Evolutionary conservation across 2,329 filamentous ascomycete species (phyloP), one percentile per base, ranked within the genome.

Genomic region (Exutisphaerella laricina): DNA sequence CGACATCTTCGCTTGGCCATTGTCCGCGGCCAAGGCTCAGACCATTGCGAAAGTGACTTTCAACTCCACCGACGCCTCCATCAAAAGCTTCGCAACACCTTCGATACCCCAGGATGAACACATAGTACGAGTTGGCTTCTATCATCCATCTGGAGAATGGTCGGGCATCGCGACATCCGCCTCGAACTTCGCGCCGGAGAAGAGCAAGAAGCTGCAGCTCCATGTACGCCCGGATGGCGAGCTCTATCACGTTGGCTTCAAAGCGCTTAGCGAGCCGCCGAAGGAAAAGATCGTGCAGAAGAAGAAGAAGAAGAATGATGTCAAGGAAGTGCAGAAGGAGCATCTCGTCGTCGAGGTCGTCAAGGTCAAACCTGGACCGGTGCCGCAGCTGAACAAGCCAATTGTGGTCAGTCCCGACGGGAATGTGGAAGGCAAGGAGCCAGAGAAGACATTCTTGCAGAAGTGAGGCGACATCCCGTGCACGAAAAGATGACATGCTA

Each of bases 381-480:
- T 64, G 49, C 68, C 70, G 7, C 56, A 62, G 4, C 50, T 74
- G 56, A 73, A 78, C 46, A 77, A 71, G 34, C 75, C 77, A 1
- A 71, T 77, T 38, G 64, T 75, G 40, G 65, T 77, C 49, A 78
- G 77, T 53, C 71, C 74, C 20, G 68, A 72, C 35, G 79, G 79
- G 0, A 70, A 67, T 50, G 68, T 80, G 37, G 67, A 59, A 12
- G 58, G 63, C 4, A 57, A 69, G 50, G 69, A 70, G 56, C 63
- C 63, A 6, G 68, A 74, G 57, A 73, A 73, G 65, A 63, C 62
- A 3, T 73, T 74, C 50, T 57, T 74, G 49, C 71, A 74, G 53
- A 74, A 74, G 70, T 73, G 51, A 53, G 68, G n/a, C 63, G 14
- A 17, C n/a, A 4, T 4, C 7, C 3, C 14, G 21, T 4, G 20